Conservation (phyloP, 139 green algal species). For the Chlamydomonas schloesseri region DNA sequence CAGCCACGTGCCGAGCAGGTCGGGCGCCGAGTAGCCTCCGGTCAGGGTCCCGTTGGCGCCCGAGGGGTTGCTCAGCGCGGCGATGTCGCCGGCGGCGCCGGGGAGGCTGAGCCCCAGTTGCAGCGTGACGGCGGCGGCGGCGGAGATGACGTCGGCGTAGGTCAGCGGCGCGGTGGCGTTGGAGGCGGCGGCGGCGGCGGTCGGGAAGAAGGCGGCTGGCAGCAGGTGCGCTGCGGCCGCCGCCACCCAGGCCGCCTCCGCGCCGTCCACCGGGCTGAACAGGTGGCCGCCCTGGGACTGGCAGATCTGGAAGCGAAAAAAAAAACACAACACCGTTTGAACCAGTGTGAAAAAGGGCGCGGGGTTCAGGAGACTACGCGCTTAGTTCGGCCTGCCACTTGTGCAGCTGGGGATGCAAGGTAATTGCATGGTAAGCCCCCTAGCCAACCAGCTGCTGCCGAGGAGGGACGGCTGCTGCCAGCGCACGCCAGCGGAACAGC, state of each 20-base stretch:
- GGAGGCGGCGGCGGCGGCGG: neutral
- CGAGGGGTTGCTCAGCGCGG: neutral
- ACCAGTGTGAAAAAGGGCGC: too few relatives aligned
- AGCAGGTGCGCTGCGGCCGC: constrained; percentile 3
- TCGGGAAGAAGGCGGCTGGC: neutral
- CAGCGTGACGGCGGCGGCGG: neutral
- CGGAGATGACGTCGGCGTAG: neutral
- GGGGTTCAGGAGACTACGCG: too few relatives aligned
- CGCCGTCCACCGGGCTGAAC: neutral
- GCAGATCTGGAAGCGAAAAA: constrained; percentile 11
- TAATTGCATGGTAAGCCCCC: too few relatives aligned
- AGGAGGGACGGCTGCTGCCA: too few relatives aligned
- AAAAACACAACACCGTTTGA: too few relatives aligned
- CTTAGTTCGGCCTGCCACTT: too few relatives aligned
- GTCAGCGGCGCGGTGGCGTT: neutral
- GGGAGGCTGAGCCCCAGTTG: neutral
- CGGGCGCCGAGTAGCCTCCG: neutral
- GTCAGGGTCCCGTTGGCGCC: neutral
- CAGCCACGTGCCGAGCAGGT: constrained; percentile 11
- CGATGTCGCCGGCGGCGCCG: neutral
- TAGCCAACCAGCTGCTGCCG: too few relatives aligned
- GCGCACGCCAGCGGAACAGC: too few relatives aligned
- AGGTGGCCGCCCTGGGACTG: constrained; percentile 5
- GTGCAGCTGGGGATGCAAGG: too few relatives aligned
- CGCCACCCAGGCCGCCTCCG: neutral